These are phyloP conservation scores for Solanum gandarillasii DNA, from an alignment of 257 asterid genomes.

Conservation along the genomic window DNA sequence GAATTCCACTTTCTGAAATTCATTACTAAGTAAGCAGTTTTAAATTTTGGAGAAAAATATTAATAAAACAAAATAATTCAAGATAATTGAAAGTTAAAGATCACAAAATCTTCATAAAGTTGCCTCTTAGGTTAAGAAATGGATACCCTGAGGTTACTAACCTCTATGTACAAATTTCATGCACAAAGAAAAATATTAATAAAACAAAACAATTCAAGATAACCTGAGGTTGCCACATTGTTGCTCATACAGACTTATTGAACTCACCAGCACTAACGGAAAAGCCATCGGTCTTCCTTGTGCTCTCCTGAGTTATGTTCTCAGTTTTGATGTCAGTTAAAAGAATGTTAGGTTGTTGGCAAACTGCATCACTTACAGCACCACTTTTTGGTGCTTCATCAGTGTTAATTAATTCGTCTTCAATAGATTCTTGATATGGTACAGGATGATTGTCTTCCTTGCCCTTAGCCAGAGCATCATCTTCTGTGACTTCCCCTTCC, in stretches of 20 bases:
- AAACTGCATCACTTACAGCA: background rate
- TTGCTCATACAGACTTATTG: conserved; percentile 17
- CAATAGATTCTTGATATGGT: conserved; percentile 1
- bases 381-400: background rate
- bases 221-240: background rate
- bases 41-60: background rate
- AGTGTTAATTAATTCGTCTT: background rate
- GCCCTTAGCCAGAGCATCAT: conserved; percentile 2
- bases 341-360: background rate
- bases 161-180: background rate
- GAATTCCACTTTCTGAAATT: conserved; percentile 7
- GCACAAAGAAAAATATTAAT: background rate
- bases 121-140: background rate
- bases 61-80: background rate
- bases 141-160: background rate
- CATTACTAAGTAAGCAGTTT: background rate
- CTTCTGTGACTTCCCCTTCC: background rate
- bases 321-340: background rate
- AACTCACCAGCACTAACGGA: background rate
- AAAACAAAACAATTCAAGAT: background rate
- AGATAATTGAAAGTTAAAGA: background rate
- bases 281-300: background rate
- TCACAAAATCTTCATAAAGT: background rate
- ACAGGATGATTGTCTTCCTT: background rate
- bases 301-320: conserved; percentile 1